Percentiles rank a stretch among this genome's conserved stretches.
These are phyloP conservation scores for Ceraceosorus guamensis DNA, from an alignment of 1,284 basidiomycete genomes.

Conservation along the genomic window DNA sequence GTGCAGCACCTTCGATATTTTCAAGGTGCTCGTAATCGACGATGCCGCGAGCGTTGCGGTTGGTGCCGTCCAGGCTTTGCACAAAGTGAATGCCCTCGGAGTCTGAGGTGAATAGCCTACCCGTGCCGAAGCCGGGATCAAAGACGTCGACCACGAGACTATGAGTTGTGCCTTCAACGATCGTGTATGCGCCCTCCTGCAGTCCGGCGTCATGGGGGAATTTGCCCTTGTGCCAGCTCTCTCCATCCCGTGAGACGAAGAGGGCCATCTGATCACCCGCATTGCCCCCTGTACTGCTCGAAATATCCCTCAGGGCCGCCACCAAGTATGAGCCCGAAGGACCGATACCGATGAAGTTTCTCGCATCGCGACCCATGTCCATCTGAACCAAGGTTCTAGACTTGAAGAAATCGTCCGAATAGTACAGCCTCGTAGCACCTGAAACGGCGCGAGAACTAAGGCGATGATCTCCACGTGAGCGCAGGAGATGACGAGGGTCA, in stretches of 20 bases:
- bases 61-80: conserved; percentile 81
- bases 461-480: not conserved
- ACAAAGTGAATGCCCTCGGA: conserved; percentile 91
- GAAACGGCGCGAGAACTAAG: conserved; percentile 6
- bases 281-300: conserved; percentile 14
- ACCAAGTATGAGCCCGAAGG: conserved; percentile 37
- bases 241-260: conserved; percentile 36
- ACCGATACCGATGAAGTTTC: conserved; percentile 40
- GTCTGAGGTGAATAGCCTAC: conserved; percentile 88
- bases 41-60: conserved; percentile 75
- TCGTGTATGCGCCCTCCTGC: conserved; percentile 85
- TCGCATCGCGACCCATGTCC: conserved; percentile 35
- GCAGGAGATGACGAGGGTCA: conserved; percentile 11
- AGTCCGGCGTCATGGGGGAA: conserved; percentile 79
- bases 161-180: conserved; percentile 85
- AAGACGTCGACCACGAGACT: conserved; percentile 84
- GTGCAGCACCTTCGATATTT: conserved; percentile 84
- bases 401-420: conserved; percentile 41
- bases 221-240: conserved; percentile 34
- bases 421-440: conserved; percentile 25
- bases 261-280: conserved; percentile 35
- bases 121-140: conserved; percentile 55
- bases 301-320: conserved; percentile 35
- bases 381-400: conserved; percentile 27
- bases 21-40: conserved; percentile 90